Percentiles rank a stretch among this genome's conserved stretches.
Evolutionary conservation across 2,329 filamentous ascomycete genomes (phyloP).

Genomic region (Sporothrix brasiliensis): DNA sequence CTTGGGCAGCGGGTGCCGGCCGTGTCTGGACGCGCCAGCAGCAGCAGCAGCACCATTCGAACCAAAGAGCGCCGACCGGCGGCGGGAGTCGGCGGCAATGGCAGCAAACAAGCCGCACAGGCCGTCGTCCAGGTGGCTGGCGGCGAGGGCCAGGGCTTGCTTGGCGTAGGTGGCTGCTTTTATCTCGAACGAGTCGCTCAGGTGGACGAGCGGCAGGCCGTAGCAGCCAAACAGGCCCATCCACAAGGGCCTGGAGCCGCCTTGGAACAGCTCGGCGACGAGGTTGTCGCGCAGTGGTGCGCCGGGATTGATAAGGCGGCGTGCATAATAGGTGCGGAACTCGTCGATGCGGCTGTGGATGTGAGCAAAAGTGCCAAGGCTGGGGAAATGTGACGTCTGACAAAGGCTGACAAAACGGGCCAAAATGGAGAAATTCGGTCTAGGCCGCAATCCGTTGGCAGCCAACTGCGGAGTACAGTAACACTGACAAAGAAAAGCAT

Average conservation of each 20-base stretch:
- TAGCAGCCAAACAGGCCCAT: slow-evolving; percentile 20
- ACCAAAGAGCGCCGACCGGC: not conserved
- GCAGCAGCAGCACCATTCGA: not conserved
- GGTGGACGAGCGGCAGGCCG: slow-evolving; percentile 21
- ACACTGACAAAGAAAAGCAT: slow-evolving; percentile 7
- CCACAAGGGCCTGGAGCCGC: not conserved
- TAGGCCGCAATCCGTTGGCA: not conserved
- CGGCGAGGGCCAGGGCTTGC: slow-evolving; percentile 14
- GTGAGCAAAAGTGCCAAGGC: not conserved
- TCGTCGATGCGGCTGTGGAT: slow-evolving; percentile 10
- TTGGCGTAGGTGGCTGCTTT: slow-evolving; percentile 13
- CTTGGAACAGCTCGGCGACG: slow-evolving; percentile 10
- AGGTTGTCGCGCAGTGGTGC: slow-evolving; percentile 18
- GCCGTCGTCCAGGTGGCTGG: not conserved
- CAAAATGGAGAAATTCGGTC: too few species aligned
- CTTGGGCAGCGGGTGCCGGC: not conserved
- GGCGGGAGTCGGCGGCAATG: not conserved
- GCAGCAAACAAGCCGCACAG: not conserved
- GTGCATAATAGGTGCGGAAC: slow-evolving; percentile 23
- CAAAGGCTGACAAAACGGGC: slow-evolving; percentile 16
- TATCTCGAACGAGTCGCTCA: slow-evolving; percentile 8
- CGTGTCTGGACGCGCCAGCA: not conserved
- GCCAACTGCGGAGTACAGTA: not conserved
- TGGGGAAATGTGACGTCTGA: not conserved
- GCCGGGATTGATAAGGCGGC: not conserved